Evolutionary conservation across 2,329 filamentous ascomycete genomes (phyloP), one percentile per base, ranked within the genome.

Genomic region (Fusarium sp.): DNA sequence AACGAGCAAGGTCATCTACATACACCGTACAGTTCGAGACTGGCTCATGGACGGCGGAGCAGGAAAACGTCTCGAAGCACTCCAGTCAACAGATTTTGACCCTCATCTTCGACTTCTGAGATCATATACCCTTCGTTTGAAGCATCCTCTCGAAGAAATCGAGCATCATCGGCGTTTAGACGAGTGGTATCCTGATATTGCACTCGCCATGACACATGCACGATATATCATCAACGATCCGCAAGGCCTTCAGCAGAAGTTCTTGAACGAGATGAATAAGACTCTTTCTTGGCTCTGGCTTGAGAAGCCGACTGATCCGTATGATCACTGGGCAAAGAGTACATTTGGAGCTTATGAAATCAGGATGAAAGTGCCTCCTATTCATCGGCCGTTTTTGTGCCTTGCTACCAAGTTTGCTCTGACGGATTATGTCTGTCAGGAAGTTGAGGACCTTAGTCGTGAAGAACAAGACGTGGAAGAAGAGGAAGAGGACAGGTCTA

Each of bases 151-250:
- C 0, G 79, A 79, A n/a, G 73, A 77, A 29, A 63, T 81, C 21
- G 81, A 83, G 57, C 79, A 78, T 42, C 81, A 83, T 25, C 80
- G 81, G 10, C 72, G 81, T 4, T 66, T 83, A 19, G 81, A 83
- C 23, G 81, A 83, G 44, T 83, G 81, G 81, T 83, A 80, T 48
- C 81, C 81, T 0, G 81, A 80, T 10, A 81, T 83, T 56, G 78
- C 77, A 1, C 75, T 83, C 4, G 79, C 81, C n/a, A 76, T 83
- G 71, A 79, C 81, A 1, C 81, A 83, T 49, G 79, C 81, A 9
- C 72, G 81, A 23, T 69, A 79, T 54, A 65, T 79, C 23, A 25
- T 21, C 5, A 63, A 70, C 3, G 78, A 80, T 25, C 16, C 37
- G 0, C 10, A 25, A 11, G 10, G 10, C 8, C 31, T 64, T 15